Conservation (phyloP, 1,284 basidiomycete genomes). For the Heterobasidion occidentale region DNA sequence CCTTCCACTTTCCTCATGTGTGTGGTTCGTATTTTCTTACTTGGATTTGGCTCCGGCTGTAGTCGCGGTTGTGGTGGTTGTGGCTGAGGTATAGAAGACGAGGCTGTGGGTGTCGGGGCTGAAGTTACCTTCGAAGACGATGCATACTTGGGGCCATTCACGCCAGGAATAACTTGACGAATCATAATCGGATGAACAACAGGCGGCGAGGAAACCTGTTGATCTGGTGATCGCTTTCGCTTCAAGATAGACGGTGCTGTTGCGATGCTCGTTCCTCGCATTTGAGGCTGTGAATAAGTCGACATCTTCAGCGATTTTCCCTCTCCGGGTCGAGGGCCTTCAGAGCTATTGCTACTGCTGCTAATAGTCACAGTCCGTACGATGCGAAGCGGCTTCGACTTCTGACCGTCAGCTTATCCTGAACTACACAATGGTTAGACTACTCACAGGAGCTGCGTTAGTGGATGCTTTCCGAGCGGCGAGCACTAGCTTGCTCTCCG, state of each 20-base stretch:
- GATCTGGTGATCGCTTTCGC: slow-evolving; percentile 31
- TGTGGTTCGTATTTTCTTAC: slow-evolving; percentile 4
- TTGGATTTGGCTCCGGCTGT: not conserved
- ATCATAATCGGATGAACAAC: slow-evolving; percentile 13
- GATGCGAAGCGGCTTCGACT: slow-evolving; percentile 9
- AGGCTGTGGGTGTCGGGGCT: not conserved
- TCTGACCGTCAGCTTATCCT: not conserved
- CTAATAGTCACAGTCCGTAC: slow-evolving; percentile 4
- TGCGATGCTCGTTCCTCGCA: not conserved
- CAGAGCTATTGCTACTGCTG: slow-evolving; percentile 19
- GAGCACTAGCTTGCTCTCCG: slow-evolving; percentile 1
- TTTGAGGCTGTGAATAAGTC: not conserved
- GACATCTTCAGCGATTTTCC: not conserved
- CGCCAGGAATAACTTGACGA: slow-evolving; percentile 22
- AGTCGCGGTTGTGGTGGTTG: too few species aligned
- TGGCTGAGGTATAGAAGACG: not conserved
- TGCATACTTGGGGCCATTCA: not conserved
- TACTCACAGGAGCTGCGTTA: not conserved
- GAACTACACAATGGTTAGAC: not conserved
- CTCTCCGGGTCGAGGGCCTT: slow-evolving; percentile 11
- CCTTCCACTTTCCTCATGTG: slow-evolving; percentile 4
- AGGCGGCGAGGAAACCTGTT: slow-evolving; percentile 14
- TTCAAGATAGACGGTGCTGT: slow-evolving; percentile 21
- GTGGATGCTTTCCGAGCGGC: not conserved
- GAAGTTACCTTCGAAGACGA: not conserved